These are phyloP conservation scores for Penicillium hesseltinei DNA, from an alignment of 2,329 filamentous ascomycete species.

Conservation along the genomic window DNA sequence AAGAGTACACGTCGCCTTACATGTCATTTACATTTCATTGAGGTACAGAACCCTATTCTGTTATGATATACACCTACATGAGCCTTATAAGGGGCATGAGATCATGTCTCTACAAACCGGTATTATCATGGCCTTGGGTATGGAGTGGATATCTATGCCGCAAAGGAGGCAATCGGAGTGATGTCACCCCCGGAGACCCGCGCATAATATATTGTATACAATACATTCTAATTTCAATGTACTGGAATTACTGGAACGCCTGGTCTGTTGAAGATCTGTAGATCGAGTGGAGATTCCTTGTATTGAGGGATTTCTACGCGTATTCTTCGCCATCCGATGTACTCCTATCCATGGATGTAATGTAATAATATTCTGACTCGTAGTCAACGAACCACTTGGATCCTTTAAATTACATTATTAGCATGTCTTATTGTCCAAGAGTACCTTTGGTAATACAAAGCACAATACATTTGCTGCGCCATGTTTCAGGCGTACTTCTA, in stretches of 20 bases:
- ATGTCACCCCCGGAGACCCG: conserved; percentile 1
- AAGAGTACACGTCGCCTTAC: conserved; percentile 2
- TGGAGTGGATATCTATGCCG: background rate
- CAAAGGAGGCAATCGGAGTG: background rate
- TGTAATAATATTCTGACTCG: background rate
- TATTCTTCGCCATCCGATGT: background rate
- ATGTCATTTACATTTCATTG: background rate
- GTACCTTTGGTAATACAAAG: background rate
- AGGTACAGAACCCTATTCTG: background rate
- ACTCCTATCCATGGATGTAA: background rate
- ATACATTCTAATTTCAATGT: background rate
- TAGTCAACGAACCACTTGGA: background rate
- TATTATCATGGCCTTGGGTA: background rate
- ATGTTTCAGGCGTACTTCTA: background rate
- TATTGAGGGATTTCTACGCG: background rate
- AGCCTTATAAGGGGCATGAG: background rate
- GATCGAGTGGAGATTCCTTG: background rate
- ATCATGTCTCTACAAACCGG: background rate
- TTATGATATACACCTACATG: background rate
- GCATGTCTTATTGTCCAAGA: background rate
- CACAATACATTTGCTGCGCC: background rate
- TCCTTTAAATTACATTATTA: background rate
- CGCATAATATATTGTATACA: background rate
- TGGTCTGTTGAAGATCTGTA: background rate
- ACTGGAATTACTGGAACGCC: background rate